Conservation (phyloP, 2,329 filamentous ascomycete species). For the Chaetomiaceae sp. region DNA sequence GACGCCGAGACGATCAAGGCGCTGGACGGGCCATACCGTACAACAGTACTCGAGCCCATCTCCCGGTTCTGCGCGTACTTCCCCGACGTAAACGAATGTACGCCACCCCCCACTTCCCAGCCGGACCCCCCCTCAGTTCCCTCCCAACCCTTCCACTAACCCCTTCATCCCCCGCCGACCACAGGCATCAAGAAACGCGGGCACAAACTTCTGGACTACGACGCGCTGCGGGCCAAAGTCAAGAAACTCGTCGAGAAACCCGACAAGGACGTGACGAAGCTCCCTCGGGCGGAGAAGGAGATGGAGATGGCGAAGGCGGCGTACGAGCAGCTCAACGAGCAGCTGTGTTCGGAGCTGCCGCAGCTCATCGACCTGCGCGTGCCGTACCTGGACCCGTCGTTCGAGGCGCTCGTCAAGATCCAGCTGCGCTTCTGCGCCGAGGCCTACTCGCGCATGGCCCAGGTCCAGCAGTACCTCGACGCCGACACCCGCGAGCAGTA, state of each 20-base stretch:
- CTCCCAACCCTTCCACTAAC: not conserved
- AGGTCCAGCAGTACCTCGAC: slow-evolving; percentile 97
- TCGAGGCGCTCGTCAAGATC: slow-evolving; percentile 98
- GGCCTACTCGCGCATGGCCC: slow-evolving; percentile 95
- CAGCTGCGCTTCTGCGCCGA: slow-evolving; percentile 96
- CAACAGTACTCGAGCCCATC: slow-evolving; percentile 93
- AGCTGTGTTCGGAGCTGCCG: slow-evolving; percentile 84
- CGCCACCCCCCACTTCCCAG: slow-evolving; percentile 25
- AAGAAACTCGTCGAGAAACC: slow-evolving; percentile 97
- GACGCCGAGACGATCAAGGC: slow-evolving; percentile 99
- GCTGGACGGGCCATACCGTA: slow-evolving; percentile 87
- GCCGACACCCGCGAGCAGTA: slow-evolving; percentile 95
- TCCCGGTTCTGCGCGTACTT: slow-evolving; percentile 96
- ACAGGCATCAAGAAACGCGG: slow-evolving; percentile 95
- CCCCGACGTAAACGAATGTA: slow-evolving; percentile 96
- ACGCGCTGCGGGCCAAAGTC: slow-evolving; percentile 89
- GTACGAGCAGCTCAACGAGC: slow-evolving; percentile 96
- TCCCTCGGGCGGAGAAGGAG: slow-evolving; percentile 93
- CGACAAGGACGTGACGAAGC: slow-evolving; percentile 95
- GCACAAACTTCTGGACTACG: slow-evolving; percentile 97
- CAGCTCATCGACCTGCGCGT: slow-evolving; percentile 95
- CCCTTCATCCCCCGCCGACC: not conserved
- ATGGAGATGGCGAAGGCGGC: slow-evolving; percentile 87
- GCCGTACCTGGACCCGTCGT: slow-evolving; percentile 92
- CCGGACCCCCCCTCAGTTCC: not conserved